Evolutionary conservation across 2,329 filamentous ascomycete species (phyloP), one percentile per base, ranked within the genome.

Genomic region (Albophoma yamanashiensis): DNA sequence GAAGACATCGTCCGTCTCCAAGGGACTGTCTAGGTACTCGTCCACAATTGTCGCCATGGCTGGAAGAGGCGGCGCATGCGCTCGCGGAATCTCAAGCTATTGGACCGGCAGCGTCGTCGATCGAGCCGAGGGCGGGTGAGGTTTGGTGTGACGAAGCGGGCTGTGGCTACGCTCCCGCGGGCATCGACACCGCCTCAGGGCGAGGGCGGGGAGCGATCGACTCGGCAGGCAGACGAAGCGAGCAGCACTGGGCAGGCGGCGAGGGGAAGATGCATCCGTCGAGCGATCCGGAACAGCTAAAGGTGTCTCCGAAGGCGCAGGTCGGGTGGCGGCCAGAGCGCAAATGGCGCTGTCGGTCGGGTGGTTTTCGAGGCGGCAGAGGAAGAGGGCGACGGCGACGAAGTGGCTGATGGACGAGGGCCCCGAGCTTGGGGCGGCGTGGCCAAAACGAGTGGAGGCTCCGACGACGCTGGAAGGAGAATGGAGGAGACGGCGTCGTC

Each of bases 1-100:
- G 70, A 90, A 95, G 65, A 89, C 81, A 72, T 96, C 92, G 68
- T 95, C 91, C 64, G 83, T 82, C 62, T 95, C 91, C 79, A 89
- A 81, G 58, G 85, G 82, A 68, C 76, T 80, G 62, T 88, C 85
- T 64, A 85, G 73, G 67, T 85, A 87, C 60, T 85, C 83, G 65
- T 84, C 83, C 70, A 86, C 81, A 52, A 76, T 68, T 65, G 76
- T 76, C 60, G 80, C 72, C 76, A 81, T 79, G 70, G 60, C 71
- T 67, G 63, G 61, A 59, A 57, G 34, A 42, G n/a, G 50, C 43
- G 56, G 57, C 42, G 15, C 43, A 34, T 15, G 42, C 55, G 40
- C 56, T 39, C 55, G 53, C 20, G 31, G 39, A n/a, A 7, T 39
- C 11, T 15, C 22, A 55, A 42, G 17, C 15, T 20, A 57, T 27